Evolutionary conservation across 768 basidiomycete species (phyloP), one percentile per base, ranked within the genome.

Genomic region (Kwoniella sp.): DNA sequence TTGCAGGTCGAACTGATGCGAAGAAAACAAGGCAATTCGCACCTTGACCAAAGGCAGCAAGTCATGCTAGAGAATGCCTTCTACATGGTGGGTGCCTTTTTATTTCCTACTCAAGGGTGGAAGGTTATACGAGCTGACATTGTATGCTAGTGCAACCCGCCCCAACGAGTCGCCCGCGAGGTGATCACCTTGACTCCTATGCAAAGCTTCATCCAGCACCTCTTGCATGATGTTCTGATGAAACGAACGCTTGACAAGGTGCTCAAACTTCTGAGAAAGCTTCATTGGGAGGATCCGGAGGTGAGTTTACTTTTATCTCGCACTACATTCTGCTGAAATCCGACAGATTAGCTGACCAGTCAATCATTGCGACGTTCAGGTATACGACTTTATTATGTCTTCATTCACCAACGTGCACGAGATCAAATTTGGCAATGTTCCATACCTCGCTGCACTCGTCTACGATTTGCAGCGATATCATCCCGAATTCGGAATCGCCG

Each of bases 351-450:
- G 40, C 40, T 37, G 50, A 22, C 58, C 36, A 33, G 7, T 13
- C 33, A 33, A 33, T 25, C 26, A 27, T 2, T 17, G 22, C 13
- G 65, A 80, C 24, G 74, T 33, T 2, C 48, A 83, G 81, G 82
- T 89, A 29, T 84, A 85, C 40, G 84, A 84, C 26, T 85, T 85
- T 24, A 83, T 98, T 7, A 87, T 89, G 82, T 90, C 91, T 76
- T 86, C 91, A 44, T 99, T 99, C 82, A 91, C 90, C n/a, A 95
- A 96, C 73, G 90, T 95, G 1, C 96, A 95, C 93, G 98, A 98
- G 78, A 86, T 97, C 81, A 95, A 92, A 74, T 98, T 89, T 76
- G 85, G 88, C 63, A 95, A 91, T 73, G 86, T 99, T 71, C 85
- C 88, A 60, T 84, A 96, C 27, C 83, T 98, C 54, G 94, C 96